Conservation (phyloP, 2,329 filamentous ascomycete species). For the Rhynchosporium graminicola region DNA sequence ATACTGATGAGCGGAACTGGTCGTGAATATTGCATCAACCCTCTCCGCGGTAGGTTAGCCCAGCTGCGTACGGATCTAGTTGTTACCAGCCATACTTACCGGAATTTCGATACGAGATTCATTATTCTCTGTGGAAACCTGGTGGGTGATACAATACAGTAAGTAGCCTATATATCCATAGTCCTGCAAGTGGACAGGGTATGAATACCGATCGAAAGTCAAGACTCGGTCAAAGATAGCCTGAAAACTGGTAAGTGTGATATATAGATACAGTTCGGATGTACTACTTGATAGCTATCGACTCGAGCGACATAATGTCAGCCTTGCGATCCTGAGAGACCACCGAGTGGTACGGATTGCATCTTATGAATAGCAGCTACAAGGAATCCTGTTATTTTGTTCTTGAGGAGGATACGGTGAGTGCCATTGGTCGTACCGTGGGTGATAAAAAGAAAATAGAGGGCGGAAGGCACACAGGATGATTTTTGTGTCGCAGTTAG, state of each 20-base stretch:
- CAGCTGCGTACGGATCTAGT: too few species aligned
- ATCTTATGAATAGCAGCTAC: conserved; percentile 45
- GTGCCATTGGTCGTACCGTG: conserved; percentile 45
- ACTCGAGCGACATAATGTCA: conserved; percentile 50
- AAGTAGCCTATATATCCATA: conserved; percentile 38
- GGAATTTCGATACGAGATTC: too few species aligned
- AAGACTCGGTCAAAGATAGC: conserved; percentile 42
- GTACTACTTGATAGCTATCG: conserved; percentile 51
- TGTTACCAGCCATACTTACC: too few species aligned
- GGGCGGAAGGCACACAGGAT: conserved; percentile 35
- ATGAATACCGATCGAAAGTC: conserved; percentile 44
- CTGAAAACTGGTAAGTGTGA: conserved; percentile 42
- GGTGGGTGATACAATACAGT: too few species aligned
- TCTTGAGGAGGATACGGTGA: conserved; percentile 43
- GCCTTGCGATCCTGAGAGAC: conserved; percentile 43
- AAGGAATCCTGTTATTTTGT: conserved; percentile 41
- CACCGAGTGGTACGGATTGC: conserved; percentile 42
- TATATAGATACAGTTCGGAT: conserved; percentile 43
- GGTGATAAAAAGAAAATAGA: conserved; percentile 33
- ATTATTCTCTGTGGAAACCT: too few species aligned
- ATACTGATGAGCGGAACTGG: too few species aligned
- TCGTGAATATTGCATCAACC: too few species aligned
- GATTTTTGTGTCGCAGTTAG: conserved; percentile 45
- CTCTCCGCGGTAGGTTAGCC: too few species aligned
- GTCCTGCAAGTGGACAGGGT: conserved; percentile 43